These are phyloP conservation scores for Salvia miltiorrhiza DNA, from an alignment of 257 asterid genomes.

Conservation along the genomic window DNA sequence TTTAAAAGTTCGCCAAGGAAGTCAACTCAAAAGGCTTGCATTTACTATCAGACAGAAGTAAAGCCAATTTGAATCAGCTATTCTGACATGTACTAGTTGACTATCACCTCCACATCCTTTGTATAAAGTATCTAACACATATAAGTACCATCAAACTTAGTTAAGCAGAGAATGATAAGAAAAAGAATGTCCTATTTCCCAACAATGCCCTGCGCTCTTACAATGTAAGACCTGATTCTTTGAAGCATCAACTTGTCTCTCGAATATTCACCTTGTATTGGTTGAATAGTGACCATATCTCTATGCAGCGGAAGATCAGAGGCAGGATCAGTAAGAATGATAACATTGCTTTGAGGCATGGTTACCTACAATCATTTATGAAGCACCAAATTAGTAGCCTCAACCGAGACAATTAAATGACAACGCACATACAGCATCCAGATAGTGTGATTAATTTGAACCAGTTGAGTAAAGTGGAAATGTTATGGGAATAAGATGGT, in stretches of 20 bases:
- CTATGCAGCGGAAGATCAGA: slow-evolving; percentile 61
- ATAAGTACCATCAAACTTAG: slow-evolving; percentile 6
- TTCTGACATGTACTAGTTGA: neutral
- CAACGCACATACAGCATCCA: neutral
- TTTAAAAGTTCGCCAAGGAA: neutral
- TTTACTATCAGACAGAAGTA: slow-evolving; percentile 1
- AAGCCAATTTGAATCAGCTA: slow-evolving; percentile 7
- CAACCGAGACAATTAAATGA: neutral
- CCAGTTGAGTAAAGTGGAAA: neutral
- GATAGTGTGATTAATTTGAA: slow-evolving; percentile 2
- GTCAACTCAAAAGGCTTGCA: neutral
- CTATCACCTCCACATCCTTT: neutral
- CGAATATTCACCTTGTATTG: slow-evolving; percentile 97
- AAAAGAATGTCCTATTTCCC: slow-evolving; percentile 30
- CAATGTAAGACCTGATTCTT: slow-evolving; percentile 99
- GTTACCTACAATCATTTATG: slow-evolving; percentile 45
- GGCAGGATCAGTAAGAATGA: slow-evolving; percentile 79
- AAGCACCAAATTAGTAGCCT: slow-evolving; percentile 18
- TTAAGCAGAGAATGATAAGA: slow-evolving; percentile 21
- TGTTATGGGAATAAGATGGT: neutral
- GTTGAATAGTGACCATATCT: slow-evolving; percentile 59
- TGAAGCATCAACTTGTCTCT: slow-evolving; percentile 99
- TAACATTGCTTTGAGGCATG: slow-evolving; percentile 69
- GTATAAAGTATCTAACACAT: neutral
- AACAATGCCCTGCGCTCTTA: slow-evolving; percentile 58